Conservation (phyloP, 352 stramenopile species). For the Paralagenidium karlingii region DNA sequence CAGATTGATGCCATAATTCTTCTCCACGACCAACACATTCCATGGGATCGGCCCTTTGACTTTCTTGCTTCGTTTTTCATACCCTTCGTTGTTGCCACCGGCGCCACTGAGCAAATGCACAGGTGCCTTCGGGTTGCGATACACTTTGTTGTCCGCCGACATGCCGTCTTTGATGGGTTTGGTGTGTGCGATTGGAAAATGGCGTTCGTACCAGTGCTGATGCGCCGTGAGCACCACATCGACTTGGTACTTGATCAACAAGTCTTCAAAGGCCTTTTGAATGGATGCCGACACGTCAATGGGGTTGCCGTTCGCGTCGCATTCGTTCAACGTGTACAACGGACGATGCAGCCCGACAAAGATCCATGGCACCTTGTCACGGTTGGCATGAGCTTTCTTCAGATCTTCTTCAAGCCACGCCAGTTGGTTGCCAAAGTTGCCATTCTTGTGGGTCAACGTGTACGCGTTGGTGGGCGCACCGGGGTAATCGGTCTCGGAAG, state of each 20-base stretch:
- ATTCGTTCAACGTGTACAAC: conserved; percentile 25
- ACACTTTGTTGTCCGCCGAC: conserved; percentile 17
- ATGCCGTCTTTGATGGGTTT: conserved; percentile 23
- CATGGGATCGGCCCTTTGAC: conserved; percentile 12
- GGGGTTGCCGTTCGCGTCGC: conserved; percentile 15
- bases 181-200: conserved; percentile 23
- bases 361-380: conserved; percentile 29
- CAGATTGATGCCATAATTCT: conserved; percentile 24
- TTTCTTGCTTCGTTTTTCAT: conserved; percentile 12
- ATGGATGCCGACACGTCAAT: conserved; percentile 14
- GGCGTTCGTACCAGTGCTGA: conserved; percentile 39
- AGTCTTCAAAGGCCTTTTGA: conserved; percentile 33
- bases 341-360: conserved; percentile 37
- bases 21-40: conserved; percentile 16
- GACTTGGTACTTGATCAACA: conserved; percentile 48
- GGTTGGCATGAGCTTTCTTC: conserved; percentile 26
- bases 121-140: conserved; percentile 26
- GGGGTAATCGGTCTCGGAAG: conserved; percentile 57
- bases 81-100: conserved; percentile 17
- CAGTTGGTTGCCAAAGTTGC: conserved; percentile 29
- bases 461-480: conserved; percentile 15
- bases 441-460: conserved; percentile 13
- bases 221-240: conserved; percentile 38
- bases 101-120: conserved; percentile 30
- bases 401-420: conserved; percentile 39